Evolutionary conservation across 495 filamentous ascomycete species (phyloP).

Genomic region (Tuber microsphaerosporum): DNA sequence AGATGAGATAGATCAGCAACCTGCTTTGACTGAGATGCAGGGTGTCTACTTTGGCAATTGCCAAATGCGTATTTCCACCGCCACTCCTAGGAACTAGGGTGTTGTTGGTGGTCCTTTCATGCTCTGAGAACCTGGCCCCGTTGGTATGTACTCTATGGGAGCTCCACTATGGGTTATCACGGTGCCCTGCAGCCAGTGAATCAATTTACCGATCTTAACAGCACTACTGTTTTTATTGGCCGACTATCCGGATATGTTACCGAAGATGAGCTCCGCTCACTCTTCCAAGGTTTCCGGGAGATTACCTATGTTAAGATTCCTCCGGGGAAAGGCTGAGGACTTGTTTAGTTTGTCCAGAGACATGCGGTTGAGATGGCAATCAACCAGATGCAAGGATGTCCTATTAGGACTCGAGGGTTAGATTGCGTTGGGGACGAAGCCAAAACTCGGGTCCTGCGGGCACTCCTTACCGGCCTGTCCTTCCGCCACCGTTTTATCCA

Average conservation of each 20-base stretch:
- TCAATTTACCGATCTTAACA: conserved; percentile 99
- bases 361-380: conserved; percentile 99
- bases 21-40: conserved; percentile 93
- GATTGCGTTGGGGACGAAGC: conserved; percentile 91
- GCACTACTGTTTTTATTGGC: conserved; percentile 98
- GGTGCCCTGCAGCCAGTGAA: conserved; percentile 93
- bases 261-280: conserved; percentile 96
- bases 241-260: conserved; percentile 80
- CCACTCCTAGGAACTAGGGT: conserved; percentile 89
- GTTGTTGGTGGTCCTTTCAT: conserved; percentile 68
- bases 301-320: conserved; percentile 99
- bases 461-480: conserved; percentile 93
- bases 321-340: conserved; percentile 87
- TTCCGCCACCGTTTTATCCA: conserved; percentile 80
- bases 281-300: conserved; percentile 99
- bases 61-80: conserved; percentile 97
- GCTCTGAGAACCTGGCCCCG: conserved; percentile 48
- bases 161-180: conserved; percentile 75
- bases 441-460: conserved; percentile 97
- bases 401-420: conserved; percentile 95
- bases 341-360: conserved; percentile 98
- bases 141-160: conserved; percentile 59
- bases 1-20: conserved; percentile 88
- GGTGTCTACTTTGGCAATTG: conserved; percentile 98
- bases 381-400: conserved; percentile 98